phyloP scores from a whole-genome alignment of 768 basidiomycete genomes.

The Kwoniella newhampshirensis region DNA sequence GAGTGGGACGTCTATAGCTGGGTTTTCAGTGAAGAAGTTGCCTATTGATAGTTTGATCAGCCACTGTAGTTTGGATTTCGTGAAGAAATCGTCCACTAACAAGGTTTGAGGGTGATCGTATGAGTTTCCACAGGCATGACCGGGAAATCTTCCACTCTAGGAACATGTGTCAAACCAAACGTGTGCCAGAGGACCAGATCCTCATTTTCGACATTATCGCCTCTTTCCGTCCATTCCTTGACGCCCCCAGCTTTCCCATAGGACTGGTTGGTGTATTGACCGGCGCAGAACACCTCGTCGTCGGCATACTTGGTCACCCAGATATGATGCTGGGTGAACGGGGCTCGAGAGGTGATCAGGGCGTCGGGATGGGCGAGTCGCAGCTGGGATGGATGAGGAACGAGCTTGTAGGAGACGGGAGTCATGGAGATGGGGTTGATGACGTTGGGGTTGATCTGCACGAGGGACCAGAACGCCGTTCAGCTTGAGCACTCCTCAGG shows the following conservation, averaged over 20 bases:
- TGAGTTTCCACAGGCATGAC: conserved; percentile 25
- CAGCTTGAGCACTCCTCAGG: neutral
- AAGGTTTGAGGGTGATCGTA: conserved; percentile 12
- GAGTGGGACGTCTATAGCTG: conserved; percentile 41
- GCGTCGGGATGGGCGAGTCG: conserved; percentile 34
- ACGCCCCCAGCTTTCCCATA: conserved; percentile 39
- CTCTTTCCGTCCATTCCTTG: conserved; percentile 5
- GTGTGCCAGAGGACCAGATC: conserved; percentile 48
- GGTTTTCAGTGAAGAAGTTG: conserved; percentile 41
- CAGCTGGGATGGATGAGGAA: conserved; percentile 40
- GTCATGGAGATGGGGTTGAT: conserved; percentile 36
- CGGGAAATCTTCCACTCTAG: conserved; percentile 47
- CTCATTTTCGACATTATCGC: conserved; percentile 22
- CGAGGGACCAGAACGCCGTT: neutral
- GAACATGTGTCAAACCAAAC: conserved; percentile 46
- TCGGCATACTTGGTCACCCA: conserved; percentile 41
- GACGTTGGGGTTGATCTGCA: conserved; percentile 35
- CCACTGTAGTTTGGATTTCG: too few species aligned
- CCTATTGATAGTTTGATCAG: too few species aligned
- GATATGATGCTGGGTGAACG: conserved; percentile 36
- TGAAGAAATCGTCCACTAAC: neutral
- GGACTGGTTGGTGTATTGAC: conserved; percentile 43
- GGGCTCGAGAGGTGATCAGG: conserved; percentile 19
- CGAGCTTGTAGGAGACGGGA: conserved; percentile 45
- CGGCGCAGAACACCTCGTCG: conserved; percentile 40